Base-by-base conservation (phyloP, 73 alveolate species). In the Paramecium caudatum region DNA sequence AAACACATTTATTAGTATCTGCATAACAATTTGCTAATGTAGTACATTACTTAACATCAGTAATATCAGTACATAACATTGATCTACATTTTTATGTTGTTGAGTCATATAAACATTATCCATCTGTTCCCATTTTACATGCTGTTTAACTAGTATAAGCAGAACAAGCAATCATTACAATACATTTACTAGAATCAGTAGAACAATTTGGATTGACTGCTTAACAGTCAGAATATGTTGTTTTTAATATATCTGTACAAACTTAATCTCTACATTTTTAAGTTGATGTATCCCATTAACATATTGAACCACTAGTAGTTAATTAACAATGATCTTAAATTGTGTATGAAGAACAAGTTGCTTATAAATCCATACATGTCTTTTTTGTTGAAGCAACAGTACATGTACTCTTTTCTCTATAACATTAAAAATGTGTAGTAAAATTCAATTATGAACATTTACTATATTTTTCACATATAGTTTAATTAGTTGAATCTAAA, bases 81-180 rank as follows among this genome's bases (percentile, higher is more conserved):
- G 43, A 74, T 45, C 88, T 74, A 17, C 88, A 74, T 43, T 37
- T 43, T 9, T 43, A 19, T 16, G 19, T 36, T 1, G 47, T 43
- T 27, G 88, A 19, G 21, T 74, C 88, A 74, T 41, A 74, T 15
- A 41, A 41, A 21, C 88, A 74, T 16, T 0, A 4, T 3, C 88
- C 88, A 74, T 74, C 88, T 27, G 88, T 21, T 36, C 88, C 88
- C 36, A 19, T 17, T 27, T 27, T 41, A 21, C 88, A 74, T 19
- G 27, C 16, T 15, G 23, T 30, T 13, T 32, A 19, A 1, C 30
- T 6, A 7, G 43, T 74, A 12, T 37, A 39, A 12, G 25, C 62
- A 17, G 23, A 34, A 74, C 88, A 74, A 15, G 17, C 43, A 13
- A 21, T 36, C n/a, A 41, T 74, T 15, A 21, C 39, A 15, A 74